Percentiles rank a stretch among this genome's conserved stretches.
phyloP scores from a whole-genome alignment of 768 basidiomycete genomes.

The Cystoderma amianthinum region DNA sequence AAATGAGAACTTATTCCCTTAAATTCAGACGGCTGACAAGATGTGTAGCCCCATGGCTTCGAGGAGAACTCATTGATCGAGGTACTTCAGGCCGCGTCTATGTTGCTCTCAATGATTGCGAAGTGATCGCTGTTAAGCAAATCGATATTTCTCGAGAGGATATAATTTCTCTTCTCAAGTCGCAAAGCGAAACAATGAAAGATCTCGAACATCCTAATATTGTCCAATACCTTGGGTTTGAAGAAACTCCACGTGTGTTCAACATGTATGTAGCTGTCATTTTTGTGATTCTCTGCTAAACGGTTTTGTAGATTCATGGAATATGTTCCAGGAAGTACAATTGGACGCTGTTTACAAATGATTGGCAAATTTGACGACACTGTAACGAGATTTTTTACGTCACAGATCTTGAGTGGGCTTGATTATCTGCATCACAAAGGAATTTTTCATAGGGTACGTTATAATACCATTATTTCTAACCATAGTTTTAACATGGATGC shows the following conservation, averaged over 20 bases:
- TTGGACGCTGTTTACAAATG: constrained; percentile 69
- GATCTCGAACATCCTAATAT: constrained; percentile 74
- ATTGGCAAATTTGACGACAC: constrained; percentile 80
- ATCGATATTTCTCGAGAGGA: constrained; percentile 63
- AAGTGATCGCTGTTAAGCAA: constrained; percentile 83
- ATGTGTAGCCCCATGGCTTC: constrained; percentile 55
- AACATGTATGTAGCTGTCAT: constrained; percentile 82
- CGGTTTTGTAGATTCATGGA: constrained; percentile 97
- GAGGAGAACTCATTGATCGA: constrained; percentile 73
- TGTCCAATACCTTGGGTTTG: constrained; percentile 73
- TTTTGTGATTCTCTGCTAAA: too few relatives aligned
- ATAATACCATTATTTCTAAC: too few relatives aligned
- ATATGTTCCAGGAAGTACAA: constrained; percentile 91
- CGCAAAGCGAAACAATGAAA: constrained; percentile 72
- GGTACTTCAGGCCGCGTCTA: constrained; percentile 76
- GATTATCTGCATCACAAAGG: constrained; percentile 81
- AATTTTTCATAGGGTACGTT: constrained; percentile 88
- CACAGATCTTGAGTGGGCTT: constrained; percentile 81
- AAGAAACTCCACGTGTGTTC: constrained; percentile 64
- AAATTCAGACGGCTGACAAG: constrained; percentile 13
- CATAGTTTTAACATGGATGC: too few relatives aligned
- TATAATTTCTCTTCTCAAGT: constrained; percentile 54
- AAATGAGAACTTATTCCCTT: too few relatives aligned
- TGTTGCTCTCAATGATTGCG: constrained; percentile 67
- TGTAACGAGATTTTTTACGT: constrained; percentile 79